Evolutionary conservation across 169 alveolate species (phyloP).

Genomic region (Prorocentrum cordatum): DNA sequence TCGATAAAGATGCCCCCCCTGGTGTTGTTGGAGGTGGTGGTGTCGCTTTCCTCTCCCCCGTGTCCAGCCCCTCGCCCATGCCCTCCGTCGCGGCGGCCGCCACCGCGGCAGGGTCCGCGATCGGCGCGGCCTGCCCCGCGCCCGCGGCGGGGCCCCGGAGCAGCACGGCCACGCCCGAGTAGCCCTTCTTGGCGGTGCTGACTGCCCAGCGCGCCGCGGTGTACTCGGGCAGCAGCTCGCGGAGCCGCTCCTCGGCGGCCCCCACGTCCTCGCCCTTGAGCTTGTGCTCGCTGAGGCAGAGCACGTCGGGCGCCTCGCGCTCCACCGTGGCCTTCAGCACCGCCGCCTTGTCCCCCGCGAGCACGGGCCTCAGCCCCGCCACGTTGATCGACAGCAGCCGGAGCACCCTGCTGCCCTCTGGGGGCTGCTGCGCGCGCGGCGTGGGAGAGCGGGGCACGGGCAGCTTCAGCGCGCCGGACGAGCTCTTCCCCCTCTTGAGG

Average conservation of each 20-base stretch:
- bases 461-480: too few species aligned
- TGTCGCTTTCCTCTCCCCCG: neutral
- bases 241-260: neutral
- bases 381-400: neutral
- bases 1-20: neutral
- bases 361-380: neutral
- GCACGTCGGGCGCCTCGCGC: neutral
- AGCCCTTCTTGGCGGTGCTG: neutral
- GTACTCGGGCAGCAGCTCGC: neutral
- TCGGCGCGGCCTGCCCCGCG: neutral
- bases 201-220: neutral
- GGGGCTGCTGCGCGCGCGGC: too few species aligned
- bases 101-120: neutral
- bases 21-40: neutral
- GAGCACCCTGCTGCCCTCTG: neutral
- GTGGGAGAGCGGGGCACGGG: too few species aligned
- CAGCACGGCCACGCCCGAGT: neutral
- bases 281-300: neutral
- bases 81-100: neutral
- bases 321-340: neutral
- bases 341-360: neutral
- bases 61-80: neutral
- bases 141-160: neutral
- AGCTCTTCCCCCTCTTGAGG: too few species aligned
- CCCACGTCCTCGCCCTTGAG: neutral